Conservation (phyloP, 345 rosid species). For the Erodium maritimum region DNA sequence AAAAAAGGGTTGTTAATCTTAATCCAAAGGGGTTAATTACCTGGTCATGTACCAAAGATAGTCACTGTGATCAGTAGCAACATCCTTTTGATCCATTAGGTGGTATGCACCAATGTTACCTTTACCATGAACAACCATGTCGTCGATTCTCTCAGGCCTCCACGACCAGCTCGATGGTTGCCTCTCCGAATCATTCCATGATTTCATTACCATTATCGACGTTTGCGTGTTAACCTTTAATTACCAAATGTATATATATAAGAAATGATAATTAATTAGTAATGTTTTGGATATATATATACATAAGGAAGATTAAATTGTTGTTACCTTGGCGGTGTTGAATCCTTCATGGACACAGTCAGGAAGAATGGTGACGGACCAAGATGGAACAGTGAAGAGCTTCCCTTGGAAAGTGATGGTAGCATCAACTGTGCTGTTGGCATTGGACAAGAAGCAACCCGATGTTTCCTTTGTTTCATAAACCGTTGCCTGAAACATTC, state of each 20-base stretch:
- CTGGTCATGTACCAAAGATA: constrained; percentile 36
- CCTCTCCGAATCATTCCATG: constrained; percentile 13
- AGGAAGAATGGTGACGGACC: constrained; percentile 66
- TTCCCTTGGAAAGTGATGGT: constrained; percentile 33
- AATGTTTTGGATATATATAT: too few species aligned
- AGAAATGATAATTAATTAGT: too few species aligned
- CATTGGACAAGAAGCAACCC: constrained; percentile 45
- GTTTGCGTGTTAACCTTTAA: constrained; percentile 58
- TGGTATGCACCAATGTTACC: constrained; percentile 3
- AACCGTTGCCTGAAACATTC: constrained; percentile 42
- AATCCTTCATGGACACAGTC: constrained; percentile 43
- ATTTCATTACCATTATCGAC: constrained; percentile 23
- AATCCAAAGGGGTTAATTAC: too few species aligned
- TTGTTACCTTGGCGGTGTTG: constrained; percentile 66
- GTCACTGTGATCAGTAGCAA: constrained; percentile 27
- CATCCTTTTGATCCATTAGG: constrained; percentile 26
- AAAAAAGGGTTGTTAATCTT: too few species aligned
- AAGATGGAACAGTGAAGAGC: constrained; percentile 35
- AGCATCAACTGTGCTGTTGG: constrained; percentile 30
- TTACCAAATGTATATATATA: too few species aligned
- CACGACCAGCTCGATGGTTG: constrained; percentile 25
- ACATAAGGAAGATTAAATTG: too few species aligned
- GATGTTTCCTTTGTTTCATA: constrained; percentile 25
- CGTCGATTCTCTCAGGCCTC: constrained; percentile 6
- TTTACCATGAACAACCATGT: constrained; percentile 2